Conservation (phyloP, 1,284 basidiomycete species). For the Ceratobasidium theobromae region DNA sequence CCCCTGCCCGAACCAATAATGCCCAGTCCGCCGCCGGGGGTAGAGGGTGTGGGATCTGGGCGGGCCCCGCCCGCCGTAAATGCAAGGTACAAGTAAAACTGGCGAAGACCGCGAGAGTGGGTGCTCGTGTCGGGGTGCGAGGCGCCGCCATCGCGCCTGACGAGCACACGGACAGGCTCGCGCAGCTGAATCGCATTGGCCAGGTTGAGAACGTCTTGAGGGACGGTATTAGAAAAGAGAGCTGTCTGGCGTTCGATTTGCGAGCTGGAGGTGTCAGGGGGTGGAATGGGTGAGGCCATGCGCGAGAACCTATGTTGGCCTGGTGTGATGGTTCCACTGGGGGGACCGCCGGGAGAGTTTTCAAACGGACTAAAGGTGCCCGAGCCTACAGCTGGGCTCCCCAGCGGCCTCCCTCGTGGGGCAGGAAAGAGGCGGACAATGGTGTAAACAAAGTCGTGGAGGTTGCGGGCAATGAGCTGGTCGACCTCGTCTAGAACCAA, state of each 20-base stretch:
- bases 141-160: constrained; percentile 89
- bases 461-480: constrained; percentile 93
- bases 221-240: constrained; percentile 92
- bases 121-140: constrained; percentile 68
- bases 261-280: constrained; percentile 40
- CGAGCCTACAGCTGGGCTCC: constrained; percentile 18
- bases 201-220: constrained; percentile 90
- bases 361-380: constrained; percentile 57
- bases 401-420: constrained; percentile 68
- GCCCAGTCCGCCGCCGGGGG: constrained; percentile 67
- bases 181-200: constrained; percentile 84
- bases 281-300: constrained; percentile 33
- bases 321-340: too few relatives aligned
- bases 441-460: constrained; percentile 92
- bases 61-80: constrained; percentile 78
- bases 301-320: constrained; percentile 7
- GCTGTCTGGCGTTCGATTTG: constrained; percentile 87
- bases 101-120: constrained; percentile 80
- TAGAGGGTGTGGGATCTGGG: constrained; percentile 57
- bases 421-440: constrained; percentile 88
- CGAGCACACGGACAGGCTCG: constrained; percentile 94
- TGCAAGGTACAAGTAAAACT: constrained; percentile 90
- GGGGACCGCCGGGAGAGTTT: constrained; percentile 41
- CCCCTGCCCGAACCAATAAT: constrained; percentile 88
- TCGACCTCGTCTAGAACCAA: constrained; percentile 97